Conservation (phyloP, 495 filamentous ascomycete species). For the Cenococcum geophilum region DNA sequence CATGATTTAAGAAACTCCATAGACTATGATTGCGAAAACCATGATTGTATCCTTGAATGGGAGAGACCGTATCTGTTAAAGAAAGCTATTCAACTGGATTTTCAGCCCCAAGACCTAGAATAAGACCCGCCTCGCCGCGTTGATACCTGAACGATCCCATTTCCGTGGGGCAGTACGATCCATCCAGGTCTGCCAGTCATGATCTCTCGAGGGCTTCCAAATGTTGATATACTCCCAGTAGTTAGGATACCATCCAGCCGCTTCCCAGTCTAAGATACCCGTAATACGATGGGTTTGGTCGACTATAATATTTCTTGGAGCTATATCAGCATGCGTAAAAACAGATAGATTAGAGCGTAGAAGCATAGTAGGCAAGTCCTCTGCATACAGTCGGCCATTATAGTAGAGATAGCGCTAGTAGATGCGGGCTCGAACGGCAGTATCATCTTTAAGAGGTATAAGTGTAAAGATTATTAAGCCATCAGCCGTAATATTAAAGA, state of each 20-base stretch:
- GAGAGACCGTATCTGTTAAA: no score
- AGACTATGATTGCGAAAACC: no score
- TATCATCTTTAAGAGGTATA: neutral
- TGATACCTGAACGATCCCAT: constrained; percentile 43
- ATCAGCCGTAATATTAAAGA: no score
- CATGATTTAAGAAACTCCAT: no score
- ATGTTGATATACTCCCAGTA: constrained; percentile 50
- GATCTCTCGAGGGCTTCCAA: constrained; percentile 34
- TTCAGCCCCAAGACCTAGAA: no score
- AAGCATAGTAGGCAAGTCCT: neutral
- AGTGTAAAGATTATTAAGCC: no score
- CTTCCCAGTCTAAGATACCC: constrained; percentile 46
- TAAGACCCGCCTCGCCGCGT: constrained; percentile 40
- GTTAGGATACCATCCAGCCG: constrained; percentile 46
- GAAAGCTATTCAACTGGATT: no score
- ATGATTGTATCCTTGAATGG: no score
- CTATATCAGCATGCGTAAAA: neutral
- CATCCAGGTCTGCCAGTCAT: constrained; percentile 43
- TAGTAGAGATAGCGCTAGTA: neutral
- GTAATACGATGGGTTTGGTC: constrained; percentile 25
- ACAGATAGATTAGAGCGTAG: neutral
- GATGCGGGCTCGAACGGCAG: neutral
- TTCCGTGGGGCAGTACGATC: constrained; percentile 37
- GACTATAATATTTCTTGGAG: neutral
- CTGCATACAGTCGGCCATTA: neutral